phyloP scores from a whole-genome alignment of 2,329 filamentous ascomycete species.

The Botrytis fabae region DNA sequence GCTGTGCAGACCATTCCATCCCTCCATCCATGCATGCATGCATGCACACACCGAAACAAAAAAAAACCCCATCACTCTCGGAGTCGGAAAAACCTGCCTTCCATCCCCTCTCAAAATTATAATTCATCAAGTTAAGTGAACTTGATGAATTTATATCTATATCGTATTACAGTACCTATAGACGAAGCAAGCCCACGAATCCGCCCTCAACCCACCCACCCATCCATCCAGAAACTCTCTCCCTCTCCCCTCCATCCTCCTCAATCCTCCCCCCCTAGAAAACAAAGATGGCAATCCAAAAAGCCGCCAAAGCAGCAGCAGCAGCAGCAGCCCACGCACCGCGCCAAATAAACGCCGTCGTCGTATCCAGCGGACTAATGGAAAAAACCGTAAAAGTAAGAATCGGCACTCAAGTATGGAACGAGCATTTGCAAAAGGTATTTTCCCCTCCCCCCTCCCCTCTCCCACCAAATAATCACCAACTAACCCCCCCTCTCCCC shows the following conservation, averaged over 20 bases:
- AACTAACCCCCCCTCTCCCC: neutral
- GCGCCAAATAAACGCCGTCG: conserved; percentile 49
- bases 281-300: conserved; percentile 8
- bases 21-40: too few relatives aligned
- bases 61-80: too few relatives aligned
- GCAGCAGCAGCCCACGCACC: neutral
- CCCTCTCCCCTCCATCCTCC: too few relatives aligned
- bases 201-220: too few relatives aligned
- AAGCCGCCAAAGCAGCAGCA: neutral
- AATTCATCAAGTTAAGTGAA: too few relatives aligned
- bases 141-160: too few relatives aligned
- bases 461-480: neutral
- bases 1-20: too few relatives aligned
- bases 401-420: conserved; percentile 70
- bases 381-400: conserved; percentile 77
- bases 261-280: too few relatives aligned
- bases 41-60: too few relatives aligned
- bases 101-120: neutral
- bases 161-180: too few relatives aligned
- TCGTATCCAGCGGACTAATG: conserved; percentile 77
- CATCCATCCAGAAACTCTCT: too few relatives aligned
- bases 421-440: conserved; percentile 72
- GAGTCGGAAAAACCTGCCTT: neutral
- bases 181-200: too few relatives aligned
- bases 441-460: neutral